phyloP scores from a whole-genome alignment of 2,329 filamentous ascomycete species.

The Fusarium domesticum region DNA sequence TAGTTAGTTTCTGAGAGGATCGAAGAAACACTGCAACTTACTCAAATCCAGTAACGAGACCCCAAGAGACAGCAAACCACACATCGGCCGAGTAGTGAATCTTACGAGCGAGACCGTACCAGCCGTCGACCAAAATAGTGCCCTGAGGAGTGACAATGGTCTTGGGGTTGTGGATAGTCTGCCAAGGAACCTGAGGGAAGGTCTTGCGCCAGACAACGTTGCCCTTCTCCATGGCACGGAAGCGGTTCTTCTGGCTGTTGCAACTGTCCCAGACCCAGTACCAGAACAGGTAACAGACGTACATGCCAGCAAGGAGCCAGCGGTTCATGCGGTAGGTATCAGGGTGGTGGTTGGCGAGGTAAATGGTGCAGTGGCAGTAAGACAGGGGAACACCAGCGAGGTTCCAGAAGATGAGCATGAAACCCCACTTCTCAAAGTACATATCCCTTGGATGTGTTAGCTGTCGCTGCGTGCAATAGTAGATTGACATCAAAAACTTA shows the following conservation, averaged over 20 bases:
- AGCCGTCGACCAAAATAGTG: conserved; percentile 78
- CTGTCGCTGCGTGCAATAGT: neutral
- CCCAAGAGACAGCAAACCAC: conserved; percentile 51
- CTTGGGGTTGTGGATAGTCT: conserved; percentile 75
- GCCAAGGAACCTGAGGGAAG: conserved; percentile 90
- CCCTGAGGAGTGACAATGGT: conserved; percentile 71
- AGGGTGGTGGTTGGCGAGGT: conserved; percentile 79
- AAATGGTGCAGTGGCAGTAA: conserved; percentile 92
- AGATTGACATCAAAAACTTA: conserved; percentile 20
- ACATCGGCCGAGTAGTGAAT: conserved; percentile 50
- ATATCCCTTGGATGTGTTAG: conserved; percentile 59
- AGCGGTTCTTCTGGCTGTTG: conserved; percentile 93
- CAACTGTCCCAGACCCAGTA: conserved; percentile 93
- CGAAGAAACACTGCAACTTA: conserved; percentile 17
- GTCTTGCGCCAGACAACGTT: conserved; percentile 67
- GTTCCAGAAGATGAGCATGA: conserved; percentile 99
- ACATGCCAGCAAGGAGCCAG: conserved; percentile 63
- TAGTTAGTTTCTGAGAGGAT: conserved; percentile 4
- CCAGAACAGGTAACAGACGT: conserved; percentile 69
- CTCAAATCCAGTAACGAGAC: conserved; percentile 50
- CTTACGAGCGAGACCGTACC: conserved; percentile 74
- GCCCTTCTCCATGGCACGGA: conserved; percentile 76
- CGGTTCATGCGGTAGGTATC: conserved; percentile 74
- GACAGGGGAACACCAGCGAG: conserved; percentile 84
- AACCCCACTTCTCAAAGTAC: conserved; percentile 96